A percentile compares a stretch with the other conserved stretches of the same genome.
Evolutionary conservation across 495 filamentous ascomycete genomes (phyloP).

Genomic region (Elaphomyces granulatus): DNA sequence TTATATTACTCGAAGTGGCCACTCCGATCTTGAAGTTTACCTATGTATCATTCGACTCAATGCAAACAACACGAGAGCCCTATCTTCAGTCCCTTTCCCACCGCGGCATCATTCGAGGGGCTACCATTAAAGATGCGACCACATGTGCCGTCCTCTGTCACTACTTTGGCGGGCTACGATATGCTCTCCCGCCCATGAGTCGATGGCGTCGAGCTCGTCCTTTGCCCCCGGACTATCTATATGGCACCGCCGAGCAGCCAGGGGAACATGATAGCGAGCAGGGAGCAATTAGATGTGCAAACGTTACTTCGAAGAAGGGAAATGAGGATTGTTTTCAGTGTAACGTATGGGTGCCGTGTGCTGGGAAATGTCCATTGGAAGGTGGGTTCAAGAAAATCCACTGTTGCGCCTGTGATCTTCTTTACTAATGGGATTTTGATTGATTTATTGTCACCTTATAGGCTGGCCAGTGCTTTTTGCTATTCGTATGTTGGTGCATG

Average conservation of each 20-base stretch:
- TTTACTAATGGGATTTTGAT: no score
- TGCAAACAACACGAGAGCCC: background rate
- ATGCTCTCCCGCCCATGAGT: conserved; percentile 22
- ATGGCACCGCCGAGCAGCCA: conserved; percentile 22
- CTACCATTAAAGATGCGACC: conserved; percentile 16
- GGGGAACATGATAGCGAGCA: conserved; percentile 16
- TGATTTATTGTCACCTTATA: conserved; percentile 4
- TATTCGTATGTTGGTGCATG: conserved; percentile 31
- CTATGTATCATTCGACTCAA: no score
- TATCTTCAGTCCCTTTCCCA: conserved; percentile 1
- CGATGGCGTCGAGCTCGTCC: conserved; percentile 26
- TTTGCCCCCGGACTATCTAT: conserved; percentile 20
- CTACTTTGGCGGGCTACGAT: conserved; percentile 32
- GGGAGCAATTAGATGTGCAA: conserved; percentile 23
- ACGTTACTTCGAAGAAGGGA: conserved; percentile 17
- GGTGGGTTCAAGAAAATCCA: no score
- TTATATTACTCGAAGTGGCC: no score
- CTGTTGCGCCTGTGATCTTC: no score
- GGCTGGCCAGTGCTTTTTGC: conserved; percentile 33
- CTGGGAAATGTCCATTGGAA: conserved; percentile 18
- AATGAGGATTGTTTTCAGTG: conserved; percentile 32
- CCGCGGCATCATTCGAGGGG: conserved; percentile 24
- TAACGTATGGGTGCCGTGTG: conserved; percentile 30
- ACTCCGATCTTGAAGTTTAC: no score
- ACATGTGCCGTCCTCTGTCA: conserved; percentile 18